Conservation (phyloP, 257 asterid genomes). For the Solanum sejunctum region DNA sequence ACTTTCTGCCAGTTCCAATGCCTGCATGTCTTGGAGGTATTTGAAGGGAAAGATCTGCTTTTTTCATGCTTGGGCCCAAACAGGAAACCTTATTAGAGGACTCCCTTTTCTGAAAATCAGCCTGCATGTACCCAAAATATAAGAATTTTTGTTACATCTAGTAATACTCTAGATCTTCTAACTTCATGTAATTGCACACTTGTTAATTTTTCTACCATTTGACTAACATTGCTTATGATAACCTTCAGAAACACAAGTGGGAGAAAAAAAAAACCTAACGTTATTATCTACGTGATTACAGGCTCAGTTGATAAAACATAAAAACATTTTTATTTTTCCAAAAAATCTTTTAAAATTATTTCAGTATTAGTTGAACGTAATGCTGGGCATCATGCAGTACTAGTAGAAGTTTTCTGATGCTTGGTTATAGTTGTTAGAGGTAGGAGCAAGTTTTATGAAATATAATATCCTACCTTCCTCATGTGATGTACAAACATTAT, state of each 20-base stretch:
- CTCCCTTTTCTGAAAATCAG: slow-evolving; percentile 13
- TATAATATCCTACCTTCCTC: background rate
- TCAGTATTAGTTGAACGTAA: background rate
- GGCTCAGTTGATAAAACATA: background rate
- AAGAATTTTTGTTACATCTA: background rate
- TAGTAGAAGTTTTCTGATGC: background rate
- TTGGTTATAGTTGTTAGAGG: background rate
- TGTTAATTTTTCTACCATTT: background rate
- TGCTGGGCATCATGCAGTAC: background rate
- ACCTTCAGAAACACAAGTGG: background rate
- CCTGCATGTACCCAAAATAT: slow-evolving; percentile 23
- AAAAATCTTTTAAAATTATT: background rate
- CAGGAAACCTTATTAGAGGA: slow-evolving; percentile 8
- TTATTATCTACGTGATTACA: background rate
- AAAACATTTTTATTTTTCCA: background rate
- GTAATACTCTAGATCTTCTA: background rate
- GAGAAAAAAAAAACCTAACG: background rate
- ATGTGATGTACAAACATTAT: background rate
- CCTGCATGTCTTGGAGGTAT: slow-evolving; percentile 50
- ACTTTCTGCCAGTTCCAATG: slow-evolving; percentile 23
- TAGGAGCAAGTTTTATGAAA: background rate
- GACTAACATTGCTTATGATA: background rate
- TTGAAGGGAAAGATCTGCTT: slow-evolving; percentile 52
- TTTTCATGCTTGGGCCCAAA: slow-evolving; percentile 20
- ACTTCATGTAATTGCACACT: background rate